Conservation (phyloP, 352 stramenopile genomes). For the Pythium chondricola region DNA sequence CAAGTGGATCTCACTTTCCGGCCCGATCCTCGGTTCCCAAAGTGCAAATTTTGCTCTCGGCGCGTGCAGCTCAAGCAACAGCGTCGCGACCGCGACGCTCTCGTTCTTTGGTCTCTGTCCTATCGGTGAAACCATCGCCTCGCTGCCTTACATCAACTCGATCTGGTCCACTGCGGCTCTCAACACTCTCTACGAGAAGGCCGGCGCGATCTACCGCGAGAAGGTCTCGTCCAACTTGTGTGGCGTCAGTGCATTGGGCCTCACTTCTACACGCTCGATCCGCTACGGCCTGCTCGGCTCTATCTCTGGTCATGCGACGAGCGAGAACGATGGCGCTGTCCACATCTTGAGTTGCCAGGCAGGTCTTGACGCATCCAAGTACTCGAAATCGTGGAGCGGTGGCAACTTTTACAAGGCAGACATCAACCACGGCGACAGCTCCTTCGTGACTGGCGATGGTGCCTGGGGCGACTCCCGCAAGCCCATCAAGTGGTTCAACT, state of each 20-base stretch:
- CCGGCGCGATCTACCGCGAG: not conserved
- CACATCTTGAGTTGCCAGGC: slow-evolving; percentile 18
- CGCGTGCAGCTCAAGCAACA: not conserved
- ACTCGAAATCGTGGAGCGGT: slow-evolving; percentile 8
- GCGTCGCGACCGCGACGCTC: not conserved
- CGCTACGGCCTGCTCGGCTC: not conserved
- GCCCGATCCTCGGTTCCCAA: slow-evolving; percentile 19
- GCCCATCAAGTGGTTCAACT: slow-evolving; percentile 33
- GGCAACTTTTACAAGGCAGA: slow-evolving; percentile 21
- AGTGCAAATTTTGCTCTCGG: not conserved
- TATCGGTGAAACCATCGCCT: not conserved
- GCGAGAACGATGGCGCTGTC: slow-evolving; percentile 24
- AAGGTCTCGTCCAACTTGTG: slow-evolving; percentile 15
- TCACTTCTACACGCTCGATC: not conserved
- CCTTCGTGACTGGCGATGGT: slow-evolving; percentile 20
- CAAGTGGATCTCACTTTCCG: slow-evolving; percentile 21
- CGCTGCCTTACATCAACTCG: not conserved
- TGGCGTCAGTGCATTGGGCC: slow-evolving; percentile 18
- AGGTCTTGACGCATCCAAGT: slow-evolving; percentile 2
- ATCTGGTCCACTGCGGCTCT: not conserved
- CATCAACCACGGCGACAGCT: slow-evolving; percentile 26
- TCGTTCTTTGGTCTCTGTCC: slow-evolving; percentile 1
- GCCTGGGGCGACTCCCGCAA: slow-evolving; percentile 23
- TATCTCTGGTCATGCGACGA: slow-evolving; percentile 3
- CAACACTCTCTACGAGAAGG: slow-evolving; percentile 11